Conservation (phyloP, 495 filamentous ascomycete species). For the Tetracladium marchalianum region DNA sequence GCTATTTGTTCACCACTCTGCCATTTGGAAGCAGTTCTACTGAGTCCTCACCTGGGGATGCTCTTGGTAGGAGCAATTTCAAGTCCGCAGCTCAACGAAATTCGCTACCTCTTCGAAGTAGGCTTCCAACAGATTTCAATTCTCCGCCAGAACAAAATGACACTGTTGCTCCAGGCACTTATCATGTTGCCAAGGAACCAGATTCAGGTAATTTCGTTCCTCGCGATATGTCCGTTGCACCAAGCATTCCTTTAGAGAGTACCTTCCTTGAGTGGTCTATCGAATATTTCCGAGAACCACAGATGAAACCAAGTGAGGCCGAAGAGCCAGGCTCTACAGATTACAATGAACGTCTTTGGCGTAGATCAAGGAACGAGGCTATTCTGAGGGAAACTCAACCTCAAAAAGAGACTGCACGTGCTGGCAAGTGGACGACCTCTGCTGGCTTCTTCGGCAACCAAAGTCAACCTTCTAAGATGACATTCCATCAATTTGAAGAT, state of each 20-base stretch:
- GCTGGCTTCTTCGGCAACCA: constrained; percentile 74
- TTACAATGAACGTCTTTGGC: constrained; percentile 92
- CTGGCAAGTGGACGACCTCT: constrained; percentile 71
- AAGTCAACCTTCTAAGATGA: constrained; percentile 81
- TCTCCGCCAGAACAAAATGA: constrained; percentile 72
- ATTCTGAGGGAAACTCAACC: constrained; percentile 88
- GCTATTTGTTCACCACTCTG: constrained; percentile 40
- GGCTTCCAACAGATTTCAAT: constrained; percentile 58
- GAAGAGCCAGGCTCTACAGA: constrained; percentile 96
- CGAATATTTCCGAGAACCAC: constrained; percentile 97
- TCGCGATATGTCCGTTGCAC: constrained; percentile 41
- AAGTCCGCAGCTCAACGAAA: constrained; percentile 21
- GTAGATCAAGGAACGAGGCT: constrained; percentile 82
- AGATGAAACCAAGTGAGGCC: constrained; percentile 93
- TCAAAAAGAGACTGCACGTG: constrained; percentile 77
- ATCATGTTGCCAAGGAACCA: constrained; percentile 67
- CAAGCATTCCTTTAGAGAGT: constrained; percentile 64
- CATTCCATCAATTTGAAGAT: constrained; percentile 96
- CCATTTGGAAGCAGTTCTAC: constrained; percentile 36
- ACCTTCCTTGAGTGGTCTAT: constrained; percentile 91
- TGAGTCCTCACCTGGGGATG: constrained; percentile 21
- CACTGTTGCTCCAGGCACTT: constrained; percentile 55
- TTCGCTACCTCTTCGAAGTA: constrained; percentile 33
- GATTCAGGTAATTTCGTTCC: constrained; percentile 61
- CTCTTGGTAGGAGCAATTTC: constrained; percentile 17